These are phyloP conservation scores for Brassica rapa DNA, from an alignment of 345 rosid species.

Conservation along the genomic window DNA sequence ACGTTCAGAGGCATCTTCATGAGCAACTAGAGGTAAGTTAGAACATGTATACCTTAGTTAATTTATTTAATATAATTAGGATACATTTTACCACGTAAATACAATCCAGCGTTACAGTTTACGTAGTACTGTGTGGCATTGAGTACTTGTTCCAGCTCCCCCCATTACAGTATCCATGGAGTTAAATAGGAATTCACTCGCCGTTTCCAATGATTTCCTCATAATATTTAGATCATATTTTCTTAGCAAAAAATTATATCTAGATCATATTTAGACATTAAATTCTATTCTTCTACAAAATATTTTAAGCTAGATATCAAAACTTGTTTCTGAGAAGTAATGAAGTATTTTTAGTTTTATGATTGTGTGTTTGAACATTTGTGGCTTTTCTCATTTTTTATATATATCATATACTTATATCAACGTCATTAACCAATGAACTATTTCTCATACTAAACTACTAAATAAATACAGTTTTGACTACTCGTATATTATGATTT, in stretches of 20 bases:
- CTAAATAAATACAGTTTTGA: neutral
- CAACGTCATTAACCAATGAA: neutral
- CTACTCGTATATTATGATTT: slow-evolving; percentile 3
- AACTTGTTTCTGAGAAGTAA: neutral
- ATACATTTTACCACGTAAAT: neutral
- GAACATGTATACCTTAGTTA: neutral
- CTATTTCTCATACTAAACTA: neutral
- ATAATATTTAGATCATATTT: neutral
- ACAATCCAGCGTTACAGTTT: neutral
- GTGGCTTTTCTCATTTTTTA: neutral
- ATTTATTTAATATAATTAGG: neutral
- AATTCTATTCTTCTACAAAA: neutral
- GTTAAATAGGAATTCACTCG: neutral
- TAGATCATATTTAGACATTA: too few species aligned
- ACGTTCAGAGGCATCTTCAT: slow-evolving; percentile 88
- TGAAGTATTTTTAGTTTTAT: neutral
- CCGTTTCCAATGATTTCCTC: neutral
- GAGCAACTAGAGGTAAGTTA: slow-evolving; percentile 84
- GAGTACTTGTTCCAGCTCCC: neutral
- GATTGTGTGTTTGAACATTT: neutral
- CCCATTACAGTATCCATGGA: neutral
- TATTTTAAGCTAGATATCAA: slow-evolving; percentile 3
- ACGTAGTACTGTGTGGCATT: slow-evolving; percentile 1
- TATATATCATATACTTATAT: neutral
- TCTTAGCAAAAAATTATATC: too few species aligned